Base-by-base conservation (phyloP, 805 yeast genomes). In the Starmerella sirachaensis region DNA sequence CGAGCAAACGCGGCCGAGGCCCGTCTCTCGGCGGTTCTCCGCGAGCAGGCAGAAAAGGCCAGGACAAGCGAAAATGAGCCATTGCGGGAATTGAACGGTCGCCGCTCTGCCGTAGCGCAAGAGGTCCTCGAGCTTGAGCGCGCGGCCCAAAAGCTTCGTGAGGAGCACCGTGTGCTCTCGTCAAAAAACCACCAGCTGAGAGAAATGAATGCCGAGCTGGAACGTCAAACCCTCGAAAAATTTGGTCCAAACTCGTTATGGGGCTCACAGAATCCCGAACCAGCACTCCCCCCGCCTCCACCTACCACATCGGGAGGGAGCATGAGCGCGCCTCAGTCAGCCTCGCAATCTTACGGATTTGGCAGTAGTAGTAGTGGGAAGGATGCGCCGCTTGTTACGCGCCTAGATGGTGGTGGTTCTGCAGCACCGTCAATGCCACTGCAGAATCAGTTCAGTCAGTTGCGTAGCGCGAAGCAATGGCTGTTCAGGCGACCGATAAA, bases 121-220 rank as follows among this genome's bases (percentile, higher is more conserved):
- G 63, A 60, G 30, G 52, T 51, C 29, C 34, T 38, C 16, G 45
- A 51, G 25, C 51, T 60, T 12, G 38, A 47, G 29, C 43, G 44
- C 22, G 35, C 45, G 25, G 46, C 55, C 13, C 54, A 51, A 25
- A 42, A 39, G 28, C 49, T 56, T 10, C 42, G 50, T 12, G 60
- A 54, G 14, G 65, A 61, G 37, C 44, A 54, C 11, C 43, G 52
- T 19, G 26, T 56, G 18, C 51, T 63, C 24, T 50, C 50, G 29
- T 42, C 53, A 13, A 52, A 56, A 40, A 61, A 59, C 43, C 38
- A 52, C 11, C 66, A 63, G 46, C 51, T 62, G 18, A 47, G 51
- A 7, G 64, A 62, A 21, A 46, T 61, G 53, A 61, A 62, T 45
- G 53, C 52, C 24, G 64, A 58, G 41, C 52, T 63, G 18, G 49